Percentiles rank a stretch among this genome's conserved stretches.
These are phyloP conservation scores for Neofusicoccum ribis DNA, from an alignment of 2,329 filamentous ascomycete species.

Conservation along the genomic window DNA sequence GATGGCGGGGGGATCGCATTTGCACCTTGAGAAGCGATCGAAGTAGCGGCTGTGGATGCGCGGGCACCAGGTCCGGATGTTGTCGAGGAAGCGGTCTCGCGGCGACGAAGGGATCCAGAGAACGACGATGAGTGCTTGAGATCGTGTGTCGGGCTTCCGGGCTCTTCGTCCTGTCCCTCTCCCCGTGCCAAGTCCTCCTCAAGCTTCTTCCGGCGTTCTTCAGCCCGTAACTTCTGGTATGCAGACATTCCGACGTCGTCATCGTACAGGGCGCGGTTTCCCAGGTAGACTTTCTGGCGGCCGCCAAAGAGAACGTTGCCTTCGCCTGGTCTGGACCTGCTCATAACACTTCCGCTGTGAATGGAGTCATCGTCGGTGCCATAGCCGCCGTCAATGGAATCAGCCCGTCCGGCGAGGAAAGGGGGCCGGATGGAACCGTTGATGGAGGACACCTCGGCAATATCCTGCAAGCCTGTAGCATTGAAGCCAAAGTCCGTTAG, in stretches of 20 bases:
- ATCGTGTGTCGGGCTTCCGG: conserved; percentile 43
- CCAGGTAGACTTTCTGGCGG: conserved; percentile 89
- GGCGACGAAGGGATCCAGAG: conserved; percentile 68
- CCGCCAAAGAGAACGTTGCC: conserved; percentile 94
- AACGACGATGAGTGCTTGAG: conserved; percentile 54
- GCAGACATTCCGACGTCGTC: conserved; percentile 81
- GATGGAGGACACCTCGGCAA: conserved; percentile 86
- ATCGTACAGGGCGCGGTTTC: conserved; percentile 75
- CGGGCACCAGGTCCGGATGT: conserved; percentile 69
- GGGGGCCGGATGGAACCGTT: conserved; percentile 54
- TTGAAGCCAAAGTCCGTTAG: conserved; percentile 70
- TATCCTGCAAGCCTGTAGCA: conserved; percentile 68
- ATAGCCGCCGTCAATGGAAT: conserved; percentile 56
- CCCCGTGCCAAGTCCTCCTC: conserved; percentile 49
- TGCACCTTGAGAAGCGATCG: conserved; percentile 70
- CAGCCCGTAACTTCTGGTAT: conserved; percentile 69
- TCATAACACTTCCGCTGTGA: conserved; percentile 73
- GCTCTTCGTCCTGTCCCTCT: conserved; percentile 31
- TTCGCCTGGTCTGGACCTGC: conserved; percentile 75
- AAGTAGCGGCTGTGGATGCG: conserved; percentile 85
- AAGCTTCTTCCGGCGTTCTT: conserved; percentile 58
- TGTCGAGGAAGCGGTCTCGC: conserved; percentile 83
- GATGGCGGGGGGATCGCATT: conserved; percentile 34
- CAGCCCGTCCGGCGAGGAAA: conserved; percentile 34
- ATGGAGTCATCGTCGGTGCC: conserved; percentile 65